phyloP scores from a whole-genome alignment of 768 basidiomycete species.

The Leccinellum albellum region DNA sequence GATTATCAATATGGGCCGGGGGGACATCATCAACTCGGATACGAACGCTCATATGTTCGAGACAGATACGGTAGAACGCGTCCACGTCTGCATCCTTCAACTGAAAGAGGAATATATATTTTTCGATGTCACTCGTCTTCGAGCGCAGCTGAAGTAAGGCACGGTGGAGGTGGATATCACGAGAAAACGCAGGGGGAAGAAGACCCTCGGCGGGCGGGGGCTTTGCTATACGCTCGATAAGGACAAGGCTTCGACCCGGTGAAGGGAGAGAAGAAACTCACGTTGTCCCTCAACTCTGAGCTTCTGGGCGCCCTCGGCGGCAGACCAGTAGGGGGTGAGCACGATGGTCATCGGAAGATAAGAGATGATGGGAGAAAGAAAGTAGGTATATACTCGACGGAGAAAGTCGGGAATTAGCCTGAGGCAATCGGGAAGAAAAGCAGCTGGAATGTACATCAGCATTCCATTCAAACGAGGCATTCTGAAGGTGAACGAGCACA shows the following conservation, averaged over 20 bases:
- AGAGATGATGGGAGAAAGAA: neutral
- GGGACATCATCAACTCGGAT: neutral
- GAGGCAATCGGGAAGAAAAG: neutral
- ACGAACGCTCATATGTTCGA: slow-evolving; percentile 52
- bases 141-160: slow-evolving; percentile 69
- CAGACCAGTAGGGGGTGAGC: slow-evolving; percentile 66
- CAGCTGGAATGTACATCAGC: neutral
- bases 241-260: neutral
- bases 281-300: slow-evolving; percentile 58
- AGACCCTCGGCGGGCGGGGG: slow-evolving; percentile 50
- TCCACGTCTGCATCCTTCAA: slow-evolving; percentile 68
- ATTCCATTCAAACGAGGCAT: slow-evolving; percentile 1
- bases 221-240: slow-evolving; percentile 32
- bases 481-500: neutral
- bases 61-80: slow-evolving; percentile 76
- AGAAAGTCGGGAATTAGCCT: slow-evolving; percentile 6
- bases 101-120: slow-evolving; percentile 79
- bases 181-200: slow-evolving; percentile 56
- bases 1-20: neutral
- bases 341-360: slow-evolving; percentile 47
- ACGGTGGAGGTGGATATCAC: slow-evolving; percentile 50
- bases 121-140: slow-evolving; percentile 71
- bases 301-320: slow-evolving; percentile 60
- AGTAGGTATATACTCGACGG: slow-evolving; percentile 1
- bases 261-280: slow-evolving; percentile 23